These are phyloP conservation scores for Botrytis deweyae DNA, from an alignment of 2,329 filamentous ascomycete genomes.

Conservation along the genomic window DNA sequence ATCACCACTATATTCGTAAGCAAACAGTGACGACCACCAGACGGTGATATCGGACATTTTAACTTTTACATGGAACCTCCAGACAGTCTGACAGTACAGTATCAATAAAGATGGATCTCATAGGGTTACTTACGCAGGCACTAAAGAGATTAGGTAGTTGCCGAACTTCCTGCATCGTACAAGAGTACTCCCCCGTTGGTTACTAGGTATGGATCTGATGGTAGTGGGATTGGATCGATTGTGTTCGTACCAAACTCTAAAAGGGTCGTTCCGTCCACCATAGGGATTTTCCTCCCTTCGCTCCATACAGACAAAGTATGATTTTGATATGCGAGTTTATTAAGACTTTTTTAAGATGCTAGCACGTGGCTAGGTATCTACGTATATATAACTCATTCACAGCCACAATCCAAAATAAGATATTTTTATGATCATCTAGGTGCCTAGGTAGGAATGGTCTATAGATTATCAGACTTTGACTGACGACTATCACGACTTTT, in stretches of 20 bases:
- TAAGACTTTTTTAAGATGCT: not conserved
- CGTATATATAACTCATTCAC: not conserved
- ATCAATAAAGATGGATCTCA: no score
- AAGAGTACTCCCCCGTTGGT: not conserved
- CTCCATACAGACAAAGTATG: not conserved
- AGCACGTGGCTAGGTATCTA: not conserved
- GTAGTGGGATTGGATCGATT: not conserved
- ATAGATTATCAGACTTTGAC: not conserved
- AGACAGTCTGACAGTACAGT: not conserved
- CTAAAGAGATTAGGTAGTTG: not conserved
- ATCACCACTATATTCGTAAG: conserved; percentile 13
- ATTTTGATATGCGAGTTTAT: not conserved
- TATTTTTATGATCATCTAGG: not conserved
- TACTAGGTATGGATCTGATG: no score
- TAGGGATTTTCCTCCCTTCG: not conserved
- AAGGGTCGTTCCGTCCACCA: not conserved
- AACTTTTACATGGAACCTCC: not conserved
- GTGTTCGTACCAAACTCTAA: not conserved
- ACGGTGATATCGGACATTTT: not conserved
- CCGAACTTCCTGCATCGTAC: not conserved
- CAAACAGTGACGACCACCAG: conserved; percentile 1
- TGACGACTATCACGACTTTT: not conserved
- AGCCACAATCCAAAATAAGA: not conserved
- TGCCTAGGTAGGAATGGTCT: not conserved
- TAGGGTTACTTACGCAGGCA: not conserved